Evolutionary conservation across 75 land plant genomes (phyloP).

Genomic region (Cunninghamia lanceolata): DNA sequence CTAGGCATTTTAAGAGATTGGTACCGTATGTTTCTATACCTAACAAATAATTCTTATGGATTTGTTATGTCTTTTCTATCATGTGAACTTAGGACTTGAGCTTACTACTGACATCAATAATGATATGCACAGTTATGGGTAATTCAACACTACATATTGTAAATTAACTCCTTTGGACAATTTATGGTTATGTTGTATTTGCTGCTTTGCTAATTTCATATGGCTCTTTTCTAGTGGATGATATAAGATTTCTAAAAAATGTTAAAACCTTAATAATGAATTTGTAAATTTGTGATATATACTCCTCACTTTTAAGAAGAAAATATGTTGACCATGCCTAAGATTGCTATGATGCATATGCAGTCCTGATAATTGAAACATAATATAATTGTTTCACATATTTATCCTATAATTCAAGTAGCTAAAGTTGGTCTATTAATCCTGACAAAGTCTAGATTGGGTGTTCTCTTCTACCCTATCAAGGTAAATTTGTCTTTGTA

Average conservation of each 20-base stretch:
- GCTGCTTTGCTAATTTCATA: not conserved
- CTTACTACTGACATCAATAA: not conserved
- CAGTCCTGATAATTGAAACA: too few relatives aligned
- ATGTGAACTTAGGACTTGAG: not conserved
- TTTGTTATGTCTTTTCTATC: not conserved
- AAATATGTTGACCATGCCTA: not conserved
- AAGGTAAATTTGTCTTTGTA: too few relatives aligned
- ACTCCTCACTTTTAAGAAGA: not conserved
- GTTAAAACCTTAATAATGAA: not conserved
- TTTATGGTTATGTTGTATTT: not conserved
- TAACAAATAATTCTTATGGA: not conserved
- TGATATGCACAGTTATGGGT: not conserved
- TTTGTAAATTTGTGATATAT: not conserved
- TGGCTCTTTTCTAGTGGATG: not conserved
- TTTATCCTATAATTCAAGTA: too few relatives aligned
- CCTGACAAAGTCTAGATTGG: too few relatives aligned
- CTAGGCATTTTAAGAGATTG: not conserved
- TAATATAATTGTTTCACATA: too few relatives aligned
- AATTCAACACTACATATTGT: not conserved
- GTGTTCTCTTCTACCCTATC: too few relatives aligned
- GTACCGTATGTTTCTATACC: not conserved
- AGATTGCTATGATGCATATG: not conserved
- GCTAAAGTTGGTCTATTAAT: too few relatives aligned
- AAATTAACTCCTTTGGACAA: not conserved
- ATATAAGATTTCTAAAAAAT: not conserved